Conservation (phyloP, 768 basidiomycete genomes). For the Leccinum barrowsii region DNA sequence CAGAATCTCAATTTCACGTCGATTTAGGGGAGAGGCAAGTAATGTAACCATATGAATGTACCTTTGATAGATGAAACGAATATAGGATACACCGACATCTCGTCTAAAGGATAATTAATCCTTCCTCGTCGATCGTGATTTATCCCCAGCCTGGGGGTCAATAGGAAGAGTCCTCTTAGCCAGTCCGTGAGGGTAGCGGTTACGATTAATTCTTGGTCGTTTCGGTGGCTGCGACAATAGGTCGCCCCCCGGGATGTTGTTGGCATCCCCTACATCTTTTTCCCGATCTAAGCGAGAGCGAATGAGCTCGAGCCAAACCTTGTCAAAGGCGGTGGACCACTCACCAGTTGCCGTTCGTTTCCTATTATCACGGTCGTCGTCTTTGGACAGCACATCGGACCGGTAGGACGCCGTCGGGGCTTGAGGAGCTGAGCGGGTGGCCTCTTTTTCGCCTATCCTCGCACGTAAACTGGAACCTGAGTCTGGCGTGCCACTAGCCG, state of each 20-base stretch:
- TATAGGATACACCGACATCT: conserved; percentile 9
- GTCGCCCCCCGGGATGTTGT: conserved; percentile 36
- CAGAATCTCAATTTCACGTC: conserved; percentile 9
- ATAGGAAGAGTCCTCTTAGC: conserved; percentile 61
- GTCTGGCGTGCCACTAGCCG: conserved; percentile 19
- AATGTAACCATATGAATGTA: conserved; percentile 12
- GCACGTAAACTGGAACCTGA: conserved; percentile 44
- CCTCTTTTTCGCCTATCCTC: conserved; percentile 62
- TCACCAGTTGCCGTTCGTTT: conserved; percentile 71
- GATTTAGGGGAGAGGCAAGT: conserved; percentile 13
- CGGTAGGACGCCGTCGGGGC: conserved; percentile 43
- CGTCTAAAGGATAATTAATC: conserved; percentile 34
- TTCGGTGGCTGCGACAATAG: conserved; percentile 46
- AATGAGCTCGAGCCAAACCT: conserved; percentile 3
- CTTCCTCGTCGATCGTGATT: conserved; percentile 50
- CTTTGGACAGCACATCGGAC: conserved; percentile 41
- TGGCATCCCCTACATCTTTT: conserved; percentile 45
- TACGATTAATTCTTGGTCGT: conserved; percentile 56
- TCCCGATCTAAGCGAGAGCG: conserved; percentile 52
- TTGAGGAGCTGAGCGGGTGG: conserved; percentile 37
- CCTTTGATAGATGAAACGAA: conserved; percentile 7
- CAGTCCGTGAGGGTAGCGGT: conserved; percentile 48
- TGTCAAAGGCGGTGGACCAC: conserved; percentile 10
- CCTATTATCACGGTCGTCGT: conserved; percentile 64
- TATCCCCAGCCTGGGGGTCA: conserved; percentile 59